phyloP scores from a whole-genome alignment of 768 basidiomycete species.

The Russula compacta region DNA sequence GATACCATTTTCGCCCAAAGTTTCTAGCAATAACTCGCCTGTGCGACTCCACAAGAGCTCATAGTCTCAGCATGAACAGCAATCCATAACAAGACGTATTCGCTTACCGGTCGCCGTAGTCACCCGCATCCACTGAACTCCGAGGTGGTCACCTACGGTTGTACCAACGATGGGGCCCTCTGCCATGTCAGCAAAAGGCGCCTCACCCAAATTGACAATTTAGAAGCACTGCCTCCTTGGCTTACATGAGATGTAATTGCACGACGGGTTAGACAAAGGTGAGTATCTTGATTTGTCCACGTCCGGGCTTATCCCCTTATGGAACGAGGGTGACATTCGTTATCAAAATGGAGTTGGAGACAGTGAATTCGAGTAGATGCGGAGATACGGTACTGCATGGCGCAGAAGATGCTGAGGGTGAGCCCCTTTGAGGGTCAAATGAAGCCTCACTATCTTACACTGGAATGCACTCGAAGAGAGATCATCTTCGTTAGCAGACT shows the following conservation, averaged over 20 bases:
- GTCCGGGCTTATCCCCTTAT: neutral
- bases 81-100: neutral
- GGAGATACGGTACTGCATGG: slow-evolving; percentile 24
- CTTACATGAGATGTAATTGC: slow-evolving; percentile 10
- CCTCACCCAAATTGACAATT: neutral
- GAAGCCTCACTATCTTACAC: neutral
- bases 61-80: neutral
- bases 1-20: neutral
- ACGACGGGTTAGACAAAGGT: neutral
- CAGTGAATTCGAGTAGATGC: slow-evolving; percentile 21
- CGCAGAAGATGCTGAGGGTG: slow-evolving; percentile 20
- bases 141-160: neutral
- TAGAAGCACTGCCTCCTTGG: neutral
- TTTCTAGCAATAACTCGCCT: neutral
- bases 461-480: neutral
- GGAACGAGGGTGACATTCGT: slow-evolving; percentile 20
- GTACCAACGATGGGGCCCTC: neutral
- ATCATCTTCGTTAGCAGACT: neutral
- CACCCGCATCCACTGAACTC: neutral
- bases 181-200: neutral
- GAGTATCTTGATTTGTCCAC: neutral
- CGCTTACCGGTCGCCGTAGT: neutral
- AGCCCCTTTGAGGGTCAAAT: neutral
- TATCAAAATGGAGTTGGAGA: slow-evolving; percentile 26
- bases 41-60: neutral